Percentiles rank a stretch among this genome's conserved stretches.
phyloP scores from a whole-genome alignment of 495 filamentous ascomycete genomes.

The Margaritispora aquatica region DNA sequence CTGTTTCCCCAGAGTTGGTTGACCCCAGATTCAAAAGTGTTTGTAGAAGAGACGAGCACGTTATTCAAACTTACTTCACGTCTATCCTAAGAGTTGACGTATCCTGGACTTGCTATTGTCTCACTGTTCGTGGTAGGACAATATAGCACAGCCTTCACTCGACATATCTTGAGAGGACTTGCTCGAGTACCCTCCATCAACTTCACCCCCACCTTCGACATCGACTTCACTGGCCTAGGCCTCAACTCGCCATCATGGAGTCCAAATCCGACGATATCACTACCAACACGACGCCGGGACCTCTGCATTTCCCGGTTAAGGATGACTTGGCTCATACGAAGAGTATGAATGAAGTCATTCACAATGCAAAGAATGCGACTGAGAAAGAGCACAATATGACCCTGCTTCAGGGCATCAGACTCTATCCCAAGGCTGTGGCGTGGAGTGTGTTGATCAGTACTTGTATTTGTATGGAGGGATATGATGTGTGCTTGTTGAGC shows the following conservation, averaged over 20 bases:
- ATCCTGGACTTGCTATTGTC: too few species aligned
- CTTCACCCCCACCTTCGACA: neutral
- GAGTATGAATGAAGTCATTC: slow-evolving; percentile 35
- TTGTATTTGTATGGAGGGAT: slow-evolving; percentile 61
- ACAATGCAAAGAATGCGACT: slow-evolving; percentile 37
- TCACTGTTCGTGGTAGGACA: too few species aligned
- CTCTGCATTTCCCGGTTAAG: slow-evolving; percentile 18
- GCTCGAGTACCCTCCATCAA: neutral
- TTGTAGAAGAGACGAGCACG: too few species aligned
- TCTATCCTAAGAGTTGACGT: too few species aligned
- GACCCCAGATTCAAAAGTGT: neutral
- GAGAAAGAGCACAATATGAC: slow-evolving; percentile 52
- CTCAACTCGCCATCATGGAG: slow-evolving; percentile 1
- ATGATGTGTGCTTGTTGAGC: slow-evolving; percentile 53
- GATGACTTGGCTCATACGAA: slow-evolving; percentile 23
- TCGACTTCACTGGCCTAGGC: too few species aligned
- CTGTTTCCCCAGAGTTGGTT: neutral
- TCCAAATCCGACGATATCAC: slow-evolving; percentile 2
- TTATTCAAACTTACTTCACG: too few species aligned
- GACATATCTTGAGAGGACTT: too few species aligned
- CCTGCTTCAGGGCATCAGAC: slow-evolving; percentile 41
- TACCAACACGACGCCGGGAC: neutral
- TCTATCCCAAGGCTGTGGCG: slow-evolving; percentile 50
- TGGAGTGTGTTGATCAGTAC: slow-evolving; percentile 58
- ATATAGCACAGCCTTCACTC: too few species aligned